Conservation (phyloP, 257 asterid genomes). For the Striga asiatica region DNA sequence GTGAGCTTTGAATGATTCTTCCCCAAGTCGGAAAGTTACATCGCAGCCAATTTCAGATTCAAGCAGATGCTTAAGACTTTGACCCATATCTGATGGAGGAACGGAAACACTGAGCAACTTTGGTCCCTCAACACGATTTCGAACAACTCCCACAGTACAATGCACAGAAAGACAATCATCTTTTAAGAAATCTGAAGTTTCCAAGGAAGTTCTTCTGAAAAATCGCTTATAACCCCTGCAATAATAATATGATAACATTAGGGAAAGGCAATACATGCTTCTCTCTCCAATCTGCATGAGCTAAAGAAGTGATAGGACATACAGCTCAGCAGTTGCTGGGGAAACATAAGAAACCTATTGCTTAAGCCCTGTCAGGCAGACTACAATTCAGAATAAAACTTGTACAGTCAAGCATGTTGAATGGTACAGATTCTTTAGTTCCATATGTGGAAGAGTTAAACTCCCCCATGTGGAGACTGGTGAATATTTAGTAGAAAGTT, state of each 20-base stretch:
- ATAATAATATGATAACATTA: constrained; percentile 7
- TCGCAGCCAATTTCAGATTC: constrained; percentile 69
- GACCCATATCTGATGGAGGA: constrained; percentile 85
- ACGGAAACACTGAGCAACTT: constrained; percentile 39
- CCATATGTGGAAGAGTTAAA: too few species aligned
- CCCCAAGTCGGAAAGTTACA: constrained; percentile 63
- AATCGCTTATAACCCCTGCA: constrained; percentile 92
- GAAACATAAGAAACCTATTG: background rate
- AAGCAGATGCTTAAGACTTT: constrained; percentile 53
- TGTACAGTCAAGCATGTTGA: background rate
- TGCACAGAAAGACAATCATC: constrained; percentile 78
- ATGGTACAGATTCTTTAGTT: background rate
- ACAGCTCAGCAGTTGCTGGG: background rate
- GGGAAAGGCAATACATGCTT: background rate
- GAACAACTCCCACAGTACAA: constrained; percentile 94
- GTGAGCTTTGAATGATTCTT: constrained; percentile 74
- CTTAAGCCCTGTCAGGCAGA: background rate
- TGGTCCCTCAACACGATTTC: constrained; percentile 84
- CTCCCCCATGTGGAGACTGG: too few species aligned
- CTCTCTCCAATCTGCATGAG: background rate
- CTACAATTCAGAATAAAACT: background rate
- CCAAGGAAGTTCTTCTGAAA: constrained; percentile 61
- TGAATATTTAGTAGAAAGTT: too few species aligned
- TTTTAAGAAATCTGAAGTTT: constrained; percentile 80
- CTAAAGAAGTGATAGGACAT: background rate